Percentiles rank a stretch among this genome's conserved stretches.
phyloP scores from a whole-genome alignment of 1,139 yeast genomes.

The Magnusiomyces starmeri region DNA sequence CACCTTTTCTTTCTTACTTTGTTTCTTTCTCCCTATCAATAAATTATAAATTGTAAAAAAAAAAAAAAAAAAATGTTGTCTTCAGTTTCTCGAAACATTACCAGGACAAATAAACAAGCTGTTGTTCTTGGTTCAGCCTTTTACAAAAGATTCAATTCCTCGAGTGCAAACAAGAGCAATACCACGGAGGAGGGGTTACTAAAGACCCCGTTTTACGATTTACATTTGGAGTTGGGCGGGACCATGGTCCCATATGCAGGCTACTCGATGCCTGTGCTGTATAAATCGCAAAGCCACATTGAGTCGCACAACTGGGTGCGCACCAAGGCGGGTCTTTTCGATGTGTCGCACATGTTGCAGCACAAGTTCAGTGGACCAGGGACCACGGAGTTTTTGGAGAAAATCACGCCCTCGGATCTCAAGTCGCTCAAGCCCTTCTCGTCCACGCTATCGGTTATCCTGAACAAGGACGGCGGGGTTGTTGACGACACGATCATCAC shows the following conservation, averaged over 20 bases:
- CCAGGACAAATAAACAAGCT: no score
- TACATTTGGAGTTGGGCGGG: conserved; percentile 73
- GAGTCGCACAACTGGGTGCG: conserved; percentile 96
- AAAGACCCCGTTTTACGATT: conserved; percentile 75
- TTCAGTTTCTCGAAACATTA: not conserved
- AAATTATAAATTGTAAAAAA: not conserved
- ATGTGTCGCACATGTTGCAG: conserved; percentile 96
- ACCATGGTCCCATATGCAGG: conserved; percentile 96
- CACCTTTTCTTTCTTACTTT: not conserved
- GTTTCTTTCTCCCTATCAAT: not conserved
- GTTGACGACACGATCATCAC: conserved; percentile 88
- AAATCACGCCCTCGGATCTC: conserved; percentile 81
- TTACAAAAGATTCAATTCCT: conserved; percentile 12
- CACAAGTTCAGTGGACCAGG: conserved; percentile 67
- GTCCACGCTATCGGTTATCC: conserved; percentile 70
- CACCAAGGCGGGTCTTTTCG: conserved; percentile 79
- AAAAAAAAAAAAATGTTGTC: not conserved
- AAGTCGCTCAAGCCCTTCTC: conserved; percentile 46
- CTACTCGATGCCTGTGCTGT: conserved; percentile 86
- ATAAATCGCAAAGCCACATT: conserved; percentile 73
- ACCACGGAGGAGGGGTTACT: conserved; percentile 12
- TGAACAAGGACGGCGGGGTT: conserved; percentile 69
- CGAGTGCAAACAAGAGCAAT: no score
- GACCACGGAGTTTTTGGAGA: conserved; percentile 63
- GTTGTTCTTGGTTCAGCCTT: conserved; percentile 1